Evolutionary conservation across 257 asterid species (phyloP).

Genomic region (Solanum boliviense): DNA sequence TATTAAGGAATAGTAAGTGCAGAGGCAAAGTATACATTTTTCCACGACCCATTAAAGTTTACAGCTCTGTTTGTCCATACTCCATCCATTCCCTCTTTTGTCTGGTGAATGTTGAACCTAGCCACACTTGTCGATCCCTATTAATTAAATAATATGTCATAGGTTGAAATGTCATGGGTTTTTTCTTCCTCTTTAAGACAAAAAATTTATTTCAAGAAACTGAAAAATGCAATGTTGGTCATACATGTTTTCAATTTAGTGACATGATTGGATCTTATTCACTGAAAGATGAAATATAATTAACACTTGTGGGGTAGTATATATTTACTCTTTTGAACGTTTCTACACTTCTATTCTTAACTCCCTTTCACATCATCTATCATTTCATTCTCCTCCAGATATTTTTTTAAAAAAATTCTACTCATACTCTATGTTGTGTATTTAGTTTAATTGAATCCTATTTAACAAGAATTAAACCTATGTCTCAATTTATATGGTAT

Average conservation of each 20-base stretch:
- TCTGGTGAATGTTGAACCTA: not conserved
- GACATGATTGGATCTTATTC: not conserved
- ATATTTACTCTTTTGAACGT: not conserved
- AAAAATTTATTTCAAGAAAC: not conserved
- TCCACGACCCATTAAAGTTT: constrained; percentile 49
- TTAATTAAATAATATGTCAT: not conserved
- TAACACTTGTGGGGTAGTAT: not conserved
- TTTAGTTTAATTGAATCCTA: not conserved
- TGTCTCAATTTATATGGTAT: no score
- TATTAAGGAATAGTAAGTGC: constrained; percentile 17
- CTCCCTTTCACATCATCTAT: not conserved
- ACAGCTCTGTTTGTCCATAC: constrained; percentile 37
- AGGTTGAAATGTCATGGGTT: not conserved
- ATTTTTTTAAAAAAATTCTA: not conserved
- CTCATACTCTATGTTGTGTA: not conserved
- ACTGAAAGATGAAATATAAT: not conserved
- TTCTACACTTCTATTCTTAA: not conserved
- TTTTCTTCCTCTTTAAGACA: not conserved
- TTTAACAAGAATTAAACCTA: not conserved
- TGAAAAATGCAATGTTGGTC: not conserved
- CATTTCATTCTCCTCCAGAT: not conserved
- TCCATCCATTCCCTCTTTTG: not conserved
- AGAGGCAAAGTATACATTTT: not conserved
- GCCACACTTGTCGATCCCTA: not conserved
- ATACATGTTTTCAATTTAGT: not conserved